Evolutionary conservation across 441 rosid species (phyloP).

Genomic region (Croton setiger): DNA sequence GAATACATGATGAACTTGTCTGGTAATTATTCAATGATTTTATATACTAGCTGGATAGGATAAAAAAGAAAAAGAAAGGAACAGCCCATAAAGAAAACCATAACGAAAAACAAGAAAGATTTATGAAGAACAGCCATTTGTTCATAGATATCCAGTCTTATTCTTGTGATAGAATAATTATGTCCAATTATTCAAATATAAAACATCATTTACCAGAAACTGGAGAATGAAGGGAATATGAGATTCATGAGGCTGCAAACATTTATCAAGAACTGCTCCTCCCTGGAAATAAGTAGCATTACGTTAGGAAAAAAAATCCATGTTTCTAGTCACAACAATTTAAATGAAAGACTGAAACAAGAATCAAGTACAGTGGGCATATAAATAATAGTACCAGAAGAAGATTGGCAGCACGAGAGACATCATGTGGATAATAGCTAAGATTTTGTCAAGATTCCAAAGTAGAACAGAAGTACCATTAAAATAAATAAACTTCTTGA

Average conservation of each 20-base stretch:
- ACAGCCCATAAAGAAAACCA: background rate
- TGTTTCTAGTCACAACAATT: conserved; percentile 1
- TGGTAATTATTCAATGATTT: background rate
- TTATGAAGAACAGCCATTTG: background rate
- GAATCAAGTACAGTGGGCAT: conserved; percentile 5
- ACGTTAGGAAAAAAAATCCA: background rate
- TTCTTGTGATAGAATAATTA: background rate
- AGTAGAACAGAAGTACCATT: background rate
- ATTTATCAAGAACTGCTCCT: conserved; percentile 73
- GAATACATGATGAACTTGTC: background rate
- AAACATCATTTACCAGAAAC: conserved; percentile 58
- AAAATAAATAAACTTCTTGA: background rate
- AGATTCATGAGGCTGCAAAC: conserved; percentile 92
- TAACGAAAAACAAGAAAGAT: background rate
- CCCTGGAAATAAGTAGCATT: conserved; percentile 37
- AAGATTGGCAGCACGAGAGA: conserved; percentile 77
- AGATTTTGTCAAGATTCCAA: conserved; percentile 37
- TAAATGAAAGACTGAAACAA: conserved; percentile 8
- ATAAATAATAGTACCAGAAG: conserved; percentile 57
- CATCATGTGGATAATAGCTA: conserved; percentile 90
- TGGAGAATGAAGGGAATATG: conserved; percentile 93
- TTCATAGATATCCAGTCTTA: background rate
- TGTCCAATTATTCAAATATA: background rate
- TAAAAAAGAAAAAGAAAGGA: background rate
- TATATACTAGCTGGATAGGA: background rate